Base-by-base conservation (phyloP, 805 yeast genomes). In the Metschnikowia cubensis region DNA sequence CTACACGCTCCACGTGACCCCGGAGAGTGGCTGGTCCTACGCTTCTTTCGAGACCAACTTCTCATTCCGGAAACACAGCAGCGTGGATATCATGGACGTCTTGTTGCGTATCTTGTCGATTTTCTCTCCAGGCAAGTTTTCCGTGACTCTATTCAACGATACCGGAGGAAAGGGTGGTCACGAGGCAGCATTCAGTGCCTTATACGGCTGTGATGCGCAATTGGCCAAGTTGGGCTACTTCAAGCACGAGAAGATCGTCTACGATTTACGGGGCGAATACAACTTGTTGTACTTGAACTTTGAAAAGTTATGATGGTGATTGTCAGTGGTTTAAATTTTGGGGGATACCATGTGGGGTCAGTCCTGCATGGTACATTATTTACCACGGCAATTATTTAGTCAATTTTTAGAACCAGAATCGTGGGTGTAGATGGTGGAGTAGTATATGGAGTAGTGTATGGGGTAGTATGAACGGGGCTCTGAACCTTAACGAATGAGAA, bases 41-140 rank as follows among this genome's bases (percentile, higher is more conserved):
- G 98, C 98, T 4, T 87, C 96, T 8, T 94, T 94, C 67, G 98
- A 94, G 66, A 83, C 97, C 18, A 92, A 89, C 66, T 88, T 83
- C 37, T 84, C 86, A 6, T 73, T 73, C 45, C 70, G 80, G 10
- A 58, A 55, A 44, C 54, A 68, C 41, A 35, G 46, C 25, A 40
- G 57, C 59, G 71, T 73, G 35, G 68, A 74, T 54, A 80, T 84
- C 59, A 63, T 76, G 32, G 77, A 76, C n/a, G 82, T 89, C 8
- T 66, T 88, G 53, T 57, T 69, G 38, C 79, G 78, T 36, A 85
- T 90, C 2, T 72, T 90, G 56, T 60, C 68, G 4, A 76, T 86
- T 29, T 85, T 92, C 66, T 74, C 75, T 49, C 98, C 98, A 2
- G 81, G 82, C 18, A 83, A 82, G 62, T 89, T 92, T 62, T 83